Base-by-base conservation (phyloP, 106 monocot species). In the Narthecium ossifragum region DNA sequence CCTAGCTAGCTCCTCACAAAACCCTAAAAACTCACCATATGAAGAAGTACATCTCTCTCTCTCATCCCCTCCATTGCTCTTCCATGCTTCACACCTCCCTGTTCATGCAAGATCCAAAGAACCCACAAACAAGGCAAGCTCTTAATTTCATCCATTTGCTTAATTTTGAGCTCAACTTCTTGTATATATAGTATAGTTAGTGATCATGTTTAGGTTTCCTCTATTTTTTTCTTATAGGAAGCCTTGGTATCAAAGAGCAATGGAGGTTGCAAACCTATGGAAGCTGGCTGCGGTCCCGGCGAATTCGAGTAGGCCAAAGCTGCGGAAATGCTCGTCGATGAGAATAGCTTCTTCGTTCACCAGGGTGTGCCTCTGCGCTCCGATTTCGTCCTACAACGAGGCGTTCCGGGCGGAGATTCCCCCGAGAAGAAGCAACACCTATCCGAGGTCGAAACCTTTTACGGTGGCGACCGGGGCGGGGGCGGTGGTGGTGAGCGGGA, bases 291-390 rank as follows among this genome's bases (percentile, higher is more conserved):
- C 41, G 24, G 62, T n/a, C 22, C 8, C 51, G 26, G 18, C 50
- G 6, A 41, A 73, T 18, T 29, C 53, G 14, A 46, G 49, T 29
- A 69, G 63, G 11, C 29, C 51, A 15, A 78, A 65, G 73, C 68
- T 93, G 17, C 73, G 71, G 59, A 93, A 81, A 38, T 74, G 73
- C 18, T 53, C 85, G 12, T 93, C 92, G 1, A 36, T 82, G 15
- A 73, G 60, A 26, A 71, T 69, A 4, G 85, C 81, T 1, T 46
- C 75, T 22, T 81, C 88, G 0, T 82, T 88, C 76, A 93, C 88
- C 4, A 52, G 85, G 2, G 81, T 79, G 1, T 93, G 93, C 36
- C 71, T 93, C 4, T 93, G 93, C 14, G 79, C 88, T 3, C 88
- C 88, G 0, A 73, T 92, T 21, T 92, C 92, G 4, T 75, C 84